Evolutionary conservation across 202 grass and related monocot genomes (phyloP).

Genomic region (Setaria viridis): DNA sequence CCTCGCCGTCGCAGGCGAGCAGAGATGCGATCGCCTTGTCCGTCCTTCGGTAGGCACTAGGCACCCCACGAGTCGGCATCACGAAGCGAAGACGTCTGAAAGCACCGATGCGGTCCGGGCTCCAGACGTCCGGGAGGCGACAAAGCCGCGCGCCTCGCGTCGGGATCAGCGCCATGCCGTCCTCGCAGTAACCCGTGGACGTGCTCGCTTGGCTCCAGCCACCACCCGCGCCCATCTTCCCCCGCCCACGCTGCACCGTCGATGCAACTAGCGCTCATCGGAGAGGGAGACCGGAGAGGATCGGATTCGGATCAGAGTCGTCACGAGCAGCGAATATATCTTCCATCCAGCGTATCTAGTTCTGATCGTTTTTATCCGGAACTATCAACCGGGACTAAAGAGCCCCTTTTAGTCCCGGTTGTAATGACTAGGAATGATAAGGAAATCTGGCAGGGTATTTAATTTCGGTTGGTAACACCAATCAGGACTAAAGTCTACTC

Average conservation of each 20-base stretch:
- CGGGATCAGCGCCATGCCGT: neutral
- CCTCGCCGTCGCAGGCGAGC: neutral
- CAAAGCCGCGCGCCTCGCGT: neutral
- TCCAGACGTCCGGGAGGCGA: neutral
- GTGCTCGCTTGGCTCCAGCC: neutral
- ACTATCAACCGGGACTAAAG: no score
- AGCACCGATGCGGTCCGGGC: neutral
- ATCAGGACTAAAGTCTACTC: no score
- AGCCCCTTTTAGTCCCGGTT: no score
- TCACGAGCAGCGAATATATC: no score
- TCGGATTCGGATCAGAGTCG: neutral
- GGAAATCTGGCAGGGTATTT: no score
- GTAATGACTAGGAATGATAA: no score
- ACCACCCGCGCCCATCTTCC: neutral
- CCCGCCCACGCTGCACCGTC: neutral
- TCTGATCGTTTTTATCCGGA: no score
- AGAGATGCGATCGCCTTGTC: neutral
- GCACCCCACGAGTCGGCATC: neutral
- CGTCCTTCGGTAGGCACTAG: neutral
- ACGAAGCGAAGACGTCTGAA: neutral
- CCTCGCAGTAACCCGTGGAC: neutral
- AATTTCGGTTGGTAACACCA: no score
- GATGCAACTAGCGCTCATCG: neutral
- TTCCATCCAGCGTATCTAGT: no score
- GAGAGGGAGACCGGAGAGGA: neutral